Percentiles rank a stretch among this genome's conserved stretches.
Conservation (phyloP, 305 asterid genomes). For the Fraxinus greggii region DNA sequence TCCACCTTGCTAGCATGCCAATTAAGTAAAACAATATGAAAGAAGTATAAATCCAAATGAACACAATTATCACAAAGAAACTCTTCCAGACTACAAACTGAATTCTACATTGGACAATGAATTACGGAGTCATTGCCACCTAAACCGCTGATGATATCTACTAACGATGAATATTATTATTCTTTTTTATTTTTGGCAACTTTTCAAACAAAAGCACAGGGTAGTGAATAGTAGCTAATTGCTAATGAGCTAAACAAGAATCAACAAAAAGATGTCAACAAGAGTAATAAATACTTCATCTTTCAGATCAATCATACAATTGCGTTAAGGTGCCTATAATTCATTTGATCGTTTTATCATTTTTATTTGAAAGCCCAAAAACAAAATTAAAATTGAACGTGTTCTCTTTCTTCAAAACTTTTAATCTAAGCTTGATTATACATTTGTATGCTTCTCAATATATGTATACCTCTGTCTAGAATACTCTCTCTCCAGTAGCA, state of each 20-base stretch:
- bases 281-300: background rate
- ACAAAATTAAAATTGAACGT: background rate
- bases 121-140: background rate
- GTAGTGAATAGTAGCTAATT: background rate
- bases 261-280: background rate
- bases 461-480: slow-evolving; percentile 38
- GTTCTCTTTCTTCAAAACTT: background rate
- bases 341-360: background rate
- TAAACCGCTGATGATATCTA: background rate
- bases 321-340: background rate
- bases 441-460: background rate
- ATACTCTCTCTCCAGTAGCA: slow-evolving; percentile 88
- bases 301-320: background rate
- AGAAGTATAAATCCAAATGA: background rate
- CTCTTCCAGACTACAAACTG: background rate
- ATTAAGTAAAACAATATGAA: background rate
- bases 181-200: too few species aligned
- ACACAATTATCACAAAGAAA: too few species aligned
- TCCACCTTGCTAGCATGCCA: background rate
- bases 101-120: background rate
- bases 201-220: background rate
- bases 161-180: background rate
- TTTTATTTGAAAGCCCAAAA: background rate
- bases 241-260: background rate
- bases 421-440: background rate